phyloP scores from a whole-genome alignment of 148 eudicot genomes.

The Chenopodium berlandieri region DNA sequence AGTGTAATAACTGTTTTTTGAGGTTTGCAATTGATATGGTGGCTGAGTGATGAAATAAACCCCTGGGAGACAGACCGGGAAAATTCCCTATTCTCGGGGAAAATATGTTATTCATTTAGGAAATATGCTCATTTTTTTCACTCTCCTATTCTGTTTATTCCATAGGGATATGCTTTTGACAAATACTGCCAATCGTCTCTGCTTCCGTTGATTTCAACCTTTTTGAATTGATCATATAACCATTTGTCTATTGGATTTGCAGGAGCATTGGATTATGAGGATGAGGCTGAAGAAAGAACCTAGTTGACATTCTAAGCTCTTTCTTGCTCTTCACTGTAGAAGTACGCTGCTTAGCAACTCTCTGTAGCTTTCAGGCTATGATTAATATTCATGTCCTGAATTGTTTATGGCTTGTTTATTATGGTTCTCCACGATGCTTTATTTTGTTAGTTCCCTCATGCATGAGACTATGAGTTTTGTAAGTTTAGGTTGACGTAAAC shows the following conservation, averaged over 20 bases:
- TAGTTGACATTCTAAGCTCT: neutral
- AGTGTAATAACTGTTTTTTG: too few relatives aligned
- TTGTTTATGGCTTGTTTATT: neutral
- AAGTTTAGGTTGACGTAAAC: neutral
- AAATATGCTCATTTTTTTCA: too few relatives aligned
- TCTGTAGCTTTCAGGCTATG: neutral
- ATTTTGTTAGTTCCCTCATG: neutral
- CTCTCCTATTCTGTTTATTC: too few relatives aligned
- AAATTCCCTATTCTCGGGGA: too few relatives aligned
- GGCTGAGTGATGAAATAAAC: too few relatives aligned
- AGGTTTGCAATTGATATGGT: too few relatives aligned
- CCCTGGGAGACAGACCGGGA: too few relatives aligned
- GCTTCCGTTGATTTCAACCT: neutral
- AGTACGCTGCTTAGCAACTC: neutral
- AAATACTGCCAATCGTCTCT: too few relatives aligned
- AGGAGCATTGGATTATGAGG: neutral
- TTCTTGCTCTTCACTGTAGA: neutral
- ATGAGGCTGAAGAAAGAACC: neutral
- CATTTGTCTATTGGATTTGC: neutral
- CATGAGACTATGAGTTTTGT: neutral
- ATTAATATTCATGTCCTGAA: neutral
- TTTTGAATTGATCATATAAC: neutral
- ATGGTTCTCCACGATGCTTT: neutral
- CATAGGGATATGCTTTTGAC: neutral
- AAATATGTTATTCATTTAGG: too few relatives aligned